A percentile compares a stretch with the other conserved stretches of the same genome.
phyloP scores from a whole-genome alignment of 2,329 filamentous ascomycete species.

The Aspergillus floridensis region DNA sequence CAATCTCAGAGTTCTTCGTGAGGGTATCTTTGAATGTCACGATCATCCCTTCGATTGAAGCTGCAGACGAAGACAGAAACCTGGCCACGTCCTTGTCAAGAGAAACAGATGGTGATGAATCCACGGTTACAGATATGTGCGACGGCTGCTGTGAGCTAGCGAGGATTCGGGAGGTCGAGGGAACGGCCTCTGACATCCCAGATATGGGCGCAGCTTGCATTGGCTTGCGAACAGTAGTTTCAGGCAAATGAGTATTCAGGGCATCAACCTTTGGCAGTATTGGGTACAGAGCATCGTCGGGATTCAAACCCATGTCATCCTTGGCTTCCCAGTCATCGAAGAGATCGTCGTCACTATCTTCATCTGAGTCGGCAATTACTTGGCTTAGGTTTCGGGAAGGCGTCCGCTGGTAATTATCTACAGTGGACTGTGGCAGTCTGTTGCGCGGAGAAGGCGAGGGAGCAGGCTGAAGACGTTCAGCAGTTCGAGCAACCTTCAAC shows the following conservation, averaged over 20 bases:
- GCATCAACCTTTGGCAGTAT: slow-evolving; percentile 26
- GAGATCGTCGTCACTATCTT: slow-evolving; percentile 28
- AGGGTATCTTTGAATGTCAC: slow-evolving; percentile 30
- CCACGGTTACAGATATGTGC: slow-evolving; percentile 6
- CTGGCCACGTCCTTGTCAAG: slow-evolving; percentile 27
- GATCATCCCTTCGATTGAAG: slow-evolving; percentile 27
- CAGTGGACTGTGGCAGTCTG: neutral
- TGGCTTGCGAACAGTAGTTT: neutral
- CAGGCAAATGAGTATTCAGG: slow-evolving; percentile 6
- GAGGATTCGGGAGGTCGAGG: neutral
- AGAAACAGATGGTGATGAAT: slow-evolving; percentile 12
- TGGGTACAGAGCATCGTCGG: slow-evolving; percentile 30
- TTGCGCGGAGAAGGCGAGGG: neutral
- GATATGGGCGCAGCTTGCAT: slow-evolving; percentile 1
- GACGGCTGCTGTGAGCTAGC: slow-evolving; percentile 14
- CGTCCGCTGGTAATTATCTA: neutral
- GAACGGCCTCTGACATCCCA: neutral
- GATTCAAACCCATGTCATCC: slow-evolving; percentile 22
- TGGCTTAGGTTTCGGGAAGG: slow-evolving; percentile 9
- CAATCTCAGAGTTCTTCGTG: slow-evolving; percentile 36
- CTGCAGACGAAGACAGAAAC: slow-evolving; percentile 32
- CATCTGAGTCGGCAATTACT: slow-evolving; percentile 38
- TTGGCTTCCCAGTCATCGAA: slow-evolving; percentile 27
- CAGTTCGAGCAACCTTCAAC: slow-evolving; percentile 11
- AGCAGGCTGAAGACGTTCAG: slow-evolving; percentile 1